Evolutionary conservation across 2,329 filamentous ascomycete genomes (phyloP).

Genomic region (Colletotrichum incanum): DNA sequence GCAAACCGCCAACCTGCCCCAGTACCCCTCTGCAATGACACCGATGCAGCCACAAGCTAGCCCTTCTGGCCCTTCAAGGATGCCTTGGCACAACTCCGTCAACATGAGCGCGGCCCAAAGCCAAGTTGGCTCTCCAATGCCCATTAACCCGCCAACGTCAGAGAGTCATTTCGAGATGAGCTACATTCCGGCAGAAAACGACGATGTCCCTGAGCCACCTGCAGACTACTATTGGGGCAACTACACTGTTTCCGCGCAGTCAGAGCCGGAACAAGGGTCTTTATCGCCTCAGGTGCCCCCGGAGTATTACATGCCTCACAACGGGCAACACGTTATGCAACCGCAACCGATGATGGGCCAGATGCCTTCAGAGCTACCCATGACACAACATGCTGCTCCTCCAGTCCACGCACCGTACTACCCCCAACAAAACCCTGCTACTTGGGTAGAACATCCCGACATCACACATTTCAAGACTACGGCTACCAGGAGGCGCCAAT

Average conservation of each 20-base stretch:
- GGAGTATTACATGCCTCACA: constrained; percentile 12
- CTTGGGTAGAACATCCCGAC: constrained; percentile 14
- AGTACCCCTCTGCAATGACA: constrained; percentile 57
- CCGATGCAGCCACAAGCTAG: constrained; percentile 62
- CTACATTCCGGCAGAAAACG: constrained; percentile 55
- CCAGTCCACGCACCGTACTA: constrained; percentile 17
- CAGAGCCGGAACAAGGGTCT: constrained; percentile 33
- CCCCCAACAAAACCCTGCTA: constrained; percentile 1
- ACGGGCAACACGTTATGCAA: constrained; percentile 11
- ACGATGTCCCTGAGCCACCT: constrained; percentile 56
- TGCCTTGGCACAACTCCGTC: constrained; percentile 62
- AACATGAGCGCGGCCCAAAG: constrained; percentile 59
- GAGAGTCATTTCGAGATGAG: constrained; percentile 57
- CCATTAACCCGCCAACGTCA: constrained; percentile 54
- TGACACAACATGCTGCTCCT: constrained; percentile 18
- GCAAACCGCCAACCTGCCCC: constrained; percentile 58
- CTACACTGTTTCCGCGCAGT: constrained; percentile 52
- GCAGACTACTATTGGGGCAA: constrained; percentile 54
- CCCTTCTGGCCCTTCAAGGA: constrained; percentile 63
- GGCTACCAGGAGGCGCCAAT: constrained; percentile 17
- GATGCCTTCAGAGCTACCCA: constrained; percentile 30
- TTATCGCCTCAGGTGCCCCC: constrained; percentile 22
- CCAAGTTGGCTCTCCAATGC: constrained; percentile 63
- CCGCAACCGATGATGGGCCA: constrained; percentile 17
- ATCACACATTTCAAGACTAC: constrained; percentile 4